Base-by-base conservation (phyloP, 345 rosid species). In the Sisymbrium altissimum region DNA sequence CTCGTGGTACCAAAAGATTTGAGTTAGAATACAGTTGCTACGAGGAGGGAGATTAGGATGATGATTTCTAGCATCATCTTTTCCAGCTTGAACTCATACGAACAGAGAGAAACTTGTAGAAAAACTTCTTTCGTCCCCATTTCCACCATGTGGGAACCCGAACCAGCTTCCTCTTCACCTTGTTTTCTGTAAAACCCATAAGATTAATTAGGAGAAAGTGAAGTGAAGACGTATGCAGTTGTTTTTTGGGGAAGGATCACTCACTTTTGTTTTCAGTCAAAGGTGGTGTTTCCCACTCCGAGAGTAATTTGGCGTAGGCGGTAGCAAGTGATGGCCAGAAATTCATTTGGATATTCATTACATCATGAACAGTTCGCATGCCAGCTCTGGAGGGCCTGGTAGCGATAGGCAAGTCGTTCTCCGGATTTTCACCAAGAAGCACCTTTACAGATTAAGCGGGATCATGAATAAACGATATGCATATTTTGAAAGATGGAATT, bases 311-410 rank as follows among this genome's bases (percentile, higher is more conserved):
- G 67, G 67, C 32, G 33, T 76, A 79, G 71, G 61, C 66, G 23
- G 85, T 50, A 46, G 66, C 73, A 46, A 88, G 79, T 63, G 77
- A 78, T 53, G 92, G 87, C 99, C 99, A 95, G 83, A 80, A 86
- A 61, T 83, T 83, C 85, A 74, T 86, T 78, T 95, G 97, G 71
- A 95, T 83, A 79, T 84, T 85, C 82, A 92, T 59, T 58, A 95
- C 98, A 71, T 95, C 91, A 68, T 90, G 56, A 77, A 92, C 91
- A 19, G 96, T 84, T 75, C 63, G 85, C 70, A 88, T 44, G 58
- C 91, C 97, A 27, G 91, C 82, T 81, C 64, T 86, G 21, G 98
- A 86, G 53, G 97, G 99, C 19, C 45, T 52, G 54, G 45, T 49
- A 19, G 83, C 73, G 1, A 66, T 60, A 40, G 62, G 84, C 33